Percentiles rank a stretch among this genome's conserved stretches.
Conservation (phyloP, 495 filamentous ascomycete genomes). For the Cercophora sp. region DNA sequence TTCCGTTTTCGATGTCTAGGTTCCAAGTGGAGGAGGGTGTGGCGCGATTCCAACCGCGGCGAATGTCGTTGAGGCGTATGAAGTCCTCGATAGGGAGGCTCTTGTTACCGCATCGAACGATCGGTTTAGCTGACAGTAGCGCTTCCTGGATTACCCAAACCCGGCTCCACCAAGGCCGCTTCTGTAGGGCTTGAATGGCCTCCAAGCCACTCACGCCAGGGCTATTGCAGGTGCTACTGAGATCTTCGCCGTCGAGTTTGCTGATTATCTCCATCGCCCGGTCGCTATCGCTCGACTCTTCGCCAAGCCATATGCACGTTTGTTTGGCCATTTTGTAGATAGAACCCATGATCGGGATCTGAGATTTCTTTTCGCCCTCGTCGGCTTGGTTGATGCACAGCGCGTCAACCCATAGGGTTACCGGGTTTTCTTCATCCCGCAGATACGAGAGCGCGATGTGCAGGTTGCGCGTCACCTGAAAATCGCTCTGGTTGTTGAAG, state of each 20-base stretch:
- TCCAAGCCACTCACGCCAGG: not conserved
- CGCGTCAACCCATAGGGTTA: not conserved
- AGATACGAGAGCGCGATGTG: not conserved
- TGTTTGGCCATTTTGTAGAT: not conserved
- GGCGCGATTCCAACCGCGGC: not conserved
- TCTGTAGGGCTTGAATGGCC: not conserved
- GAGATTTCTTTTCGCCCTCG: not conserved
- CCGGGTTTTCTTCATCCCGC: not conserved
- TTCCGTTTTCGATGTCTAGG: not conserved
- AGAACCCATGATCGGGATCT: not conserved
- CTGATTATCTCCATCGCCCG: not conserved
- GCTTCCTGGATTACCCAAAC: constrained; percentile 6
- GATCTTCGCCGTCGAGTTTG: not conserved
- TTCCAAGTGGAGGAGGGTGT: not conserved
- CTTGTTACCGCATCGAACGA: not conserved
- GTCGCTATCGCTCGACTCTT: not conserved
- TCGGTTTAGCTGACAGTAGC: not conserved
- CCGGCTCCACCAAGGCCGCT: not conserved
- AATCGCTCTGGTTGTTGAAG: not conserved
- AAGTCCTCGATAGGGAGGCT: constrained; percentile 1
- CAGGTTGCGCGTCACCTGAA: not conserved
- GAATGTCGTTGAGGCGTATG: constrained; percentile 1
- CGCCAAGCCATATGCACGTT: not conserved
- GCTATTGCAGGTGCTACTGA: not conserved
- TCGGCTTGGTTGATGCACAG: constrained; percentile 1